Base-by-base conservation (phyloP, 495 filamentous ascomycete species). In the Daldinia loculata region DNA sequence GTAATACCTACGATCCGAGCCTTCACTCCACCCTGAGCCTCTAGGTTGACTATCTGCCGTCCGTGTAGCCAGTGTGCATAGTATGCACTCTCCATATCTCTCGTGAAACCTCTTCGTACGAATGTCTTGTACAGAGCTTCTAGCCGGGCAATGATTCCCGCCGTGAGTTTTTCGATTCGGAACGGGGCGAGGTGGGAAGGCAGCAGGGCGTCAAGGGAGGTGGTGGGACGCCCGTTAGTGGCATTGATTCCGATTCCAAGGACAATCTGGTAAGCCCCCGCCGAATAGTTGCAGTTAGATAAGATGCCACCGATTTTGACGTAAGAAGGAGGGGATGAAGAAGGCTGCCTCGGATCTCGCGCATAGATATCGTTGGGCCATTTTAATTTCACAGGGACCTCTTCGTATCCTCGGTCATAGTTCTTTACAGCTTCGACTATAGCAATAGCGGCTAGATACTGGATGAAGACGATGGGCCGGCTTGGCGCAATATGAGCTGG, bases 331-430 rank as follows among this genome's bases (percentile, higher is more conserved):
- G 87, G 80, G n/a, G 29, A 64, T 2, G 79, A 62, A 4, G 82
- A 79, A 1, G 88, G 82, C 62, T 89, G 84, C 30, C 79, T 80
- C 2, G 93, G 93, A 74, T 94, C 92, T 11, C 86, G 83, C 0
- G 92, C 94, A 77, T 94, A 98, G 66, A 99, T 92, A 76, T 99
- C 95, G 69, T 99, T 99, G 7, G 95, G 95, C 95, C 95, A 99
- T 80, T 99, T 99, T 36, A 99, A 76, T 77, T 92, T 93, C 39
- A 98, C 87, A 8, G 92, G 92, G 32, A 97, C 67, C 0, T 86
- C 80, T 38, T 85, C 83, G 77, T 96, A 98, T 17, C 77, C 79
- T 9, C 56, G 58, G 52, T 91, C 93, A 75, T 98, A 99, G 27
- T 83, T 84, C 70, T 92, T 89, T 73, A 98, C 89, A 0, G 93